Conservation (phyloP, 192 early-diverging fungal genomes). For the Anaeromyces robustus region DNA sequence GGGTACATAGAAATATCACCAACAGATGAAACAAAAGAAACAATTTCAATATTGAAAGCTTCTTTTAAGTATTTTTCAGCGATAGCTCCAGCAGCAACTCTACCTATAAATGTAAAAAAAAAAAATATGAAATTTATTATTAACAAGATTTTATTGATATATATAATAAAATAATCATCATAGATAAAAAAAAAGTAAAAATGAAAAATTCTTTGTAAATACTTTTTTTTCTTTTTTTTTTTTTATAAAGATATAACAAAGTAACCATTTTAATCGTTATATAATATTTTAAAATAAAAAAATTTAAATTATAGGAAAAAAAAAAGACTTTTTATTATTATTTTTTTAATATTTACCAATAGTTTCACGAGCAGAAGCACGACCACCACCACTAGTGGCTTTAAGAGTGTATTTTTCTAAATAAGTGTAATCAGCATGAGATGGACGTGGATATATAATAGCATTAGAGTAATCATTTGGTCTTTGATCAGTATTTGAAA, state of each 20-base stretch:
- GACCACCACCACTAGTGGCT: conserved; percentile 84
- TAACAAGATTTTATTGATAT: too few relatives aligned
- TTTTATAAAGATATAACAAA: too few relatives aligned
- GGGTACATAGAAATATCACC: conserved; percentile 62
- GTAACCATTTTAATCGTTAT: too few relatives aligned
- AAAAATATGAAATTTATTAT: too few relatives aligned
- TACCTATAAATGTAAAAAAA: conserved; percentile 38
- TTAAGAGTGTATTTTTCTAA: conserved; percentile 91
- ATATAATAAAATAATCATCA: too few relatives aligned
- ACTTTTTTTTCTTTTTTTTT: too few relatives aligned
- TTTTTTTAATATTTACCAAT: conserved; percentile 35
- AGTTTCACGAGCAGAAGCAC: conserved; percentile 88
- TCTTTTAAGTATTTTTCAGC: conserved; percentile 91
- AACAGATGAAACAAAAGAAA: conserved; percentile 85
- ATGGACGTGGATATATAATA: conserved; percentile 87
- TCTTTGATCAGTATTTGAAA: conserved; percentile 89
- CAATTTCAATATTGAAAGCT: conserved; percentile 71
- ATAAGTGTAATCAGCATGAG: conserved; percentile 97
- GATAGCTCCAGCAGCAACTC: conserved; percentile 90
- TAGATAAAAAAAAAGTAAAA: too few relatives aligned
- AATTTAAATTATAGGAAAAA: too few relatives aligned
- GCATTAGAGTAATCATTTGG: conserved; percentile 94
- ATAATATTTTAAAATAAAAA: not conserved
- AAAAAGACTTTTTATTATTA: too few relatives aligned
- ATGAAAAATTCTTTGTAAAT: too few relatives aligned